These are phyloP conservation scores for Malassezia brasiliensis DNA, from an alignment of 1,284 basidiomycete species.

Conservation along the genomic window DNA sequence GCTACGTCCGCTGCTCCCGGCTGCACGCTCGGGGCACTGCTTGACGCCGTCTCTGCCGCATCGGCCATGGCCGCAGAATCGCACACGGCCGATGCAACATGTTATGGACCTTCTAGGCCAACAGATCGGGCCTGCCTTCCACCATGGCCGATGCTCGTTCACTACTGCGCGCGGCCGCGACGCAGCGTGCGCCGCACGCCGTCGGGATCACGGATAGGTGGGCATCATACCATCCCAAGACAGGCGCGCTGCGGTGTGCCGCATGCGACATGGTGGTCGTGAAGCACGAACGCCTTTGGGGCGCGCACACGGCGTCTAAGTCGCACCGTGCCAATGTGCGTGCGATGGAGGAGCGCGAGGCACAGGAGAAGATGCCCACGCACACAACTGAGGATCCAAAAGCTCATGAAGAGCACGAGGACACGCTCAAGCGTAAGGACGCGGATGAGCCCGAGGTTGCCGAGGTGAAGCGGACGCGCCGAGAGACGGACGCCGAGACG, in stretches of 20 bases:
- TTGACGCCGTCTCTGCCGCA: neutral
- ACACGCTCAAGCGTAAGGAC: conserved; percentile 8
- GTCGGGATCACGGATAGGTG: conserved; percentile 23
- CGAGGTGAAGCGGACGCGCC: conserved; percentile 7
- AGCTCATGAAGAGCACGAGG: too few relatives aligned
- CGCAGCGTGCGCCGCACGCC: conserved; percentile 13
- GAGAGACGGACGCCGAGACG: neutral
- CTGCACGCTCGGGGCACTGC: neutral
- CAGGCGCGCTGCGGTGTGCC: conserved; percentile 24
- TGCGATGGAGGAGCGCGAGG: neutral
- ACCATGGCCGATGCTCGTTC: conserved; percentile 22
- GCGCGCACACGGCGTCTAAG: conserved; percentile 24
- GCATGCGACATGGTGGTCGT: conserved; percentile 29
- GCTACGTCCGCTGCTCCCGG: too few relatives aligned
- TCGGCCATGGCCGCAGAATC: neutral
- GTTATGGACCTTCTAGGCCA: neutral
- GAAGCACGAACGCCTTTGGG: conserved; percentile 36
- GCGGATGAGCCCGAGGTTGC: neutral
- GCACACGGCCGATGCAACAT: too few relatives aligned
- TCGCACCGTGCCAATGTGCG: conserved; percentile 3
- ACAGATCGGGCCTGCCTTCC: neutral
- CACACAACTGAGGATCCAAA: too few relatives aligned
- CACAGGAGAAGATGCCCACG: neutral
- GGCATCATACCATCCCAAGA: conserved; percentile 26
- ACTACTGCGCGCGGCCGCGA: conserved; percentile 23